Evolutionary conservation across 2,329 filamentous ascomycete species (phyloP), one percentile per base, ranked within the genome.

Genomic region (Paracamarosporium sp.): DNA sequence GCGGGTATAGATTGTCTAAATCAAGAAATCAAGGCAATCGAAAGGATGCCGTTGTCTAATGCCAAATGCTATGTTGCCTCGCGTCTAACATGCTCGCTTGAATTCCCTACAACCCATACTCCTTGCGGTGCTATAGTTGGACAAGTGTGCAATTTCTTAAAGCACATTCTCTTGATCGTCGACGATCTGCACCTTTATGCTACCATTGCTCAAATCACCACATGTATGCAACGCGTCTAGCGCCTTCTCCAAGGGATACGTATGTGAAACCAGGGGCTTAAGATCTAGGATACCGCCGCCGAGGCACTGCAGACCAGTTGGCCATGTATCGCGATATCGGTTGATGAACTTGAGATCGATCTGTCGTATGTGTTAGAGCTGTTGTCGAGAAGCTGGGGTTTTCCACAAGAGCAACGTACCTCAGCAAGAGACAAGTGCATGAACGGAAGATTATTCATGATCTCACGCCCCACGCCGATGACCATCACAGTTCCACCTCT

Each of bases 261-360:
- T 80, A 70, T 91, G 88, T 11, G 87, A 86, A 3, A 90, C 83
- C 17, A 90, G 74, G 47, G 81, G 82, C 67, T 87, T 87, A 20
- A 89, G 76, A 67, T 90, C 82, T 8, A 91, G 69, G 1, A 90
- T 80, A 0, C 83, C 84, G 3, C 86, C 85, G 38, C 80, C 81
- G 27, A 91, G 68, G 46, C 84, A 85, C 6, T 84, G 80, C 31
- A 91, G 88, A 0, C 86, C 88, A 0, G 84, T 82, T 0, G 88
- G 88, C 88, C 88, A 91, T 0, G 88, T 90, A 66, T 90, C 87
- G 38, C 83, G 80, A 69, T 90, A 91, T 7, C 88, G 81, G 71
- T 91, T 90, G 69, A 90, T 90, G 75, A 91, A 91, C 35, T 83
- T 85, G 25, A 91, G 78, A 63, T 90, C 82, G 61, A 90, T 89